Evolutionary conservation across 2,329 filamentous ascomycete genomes (phyloP).

Genomic region (Aspergillus sp.): DNA sequence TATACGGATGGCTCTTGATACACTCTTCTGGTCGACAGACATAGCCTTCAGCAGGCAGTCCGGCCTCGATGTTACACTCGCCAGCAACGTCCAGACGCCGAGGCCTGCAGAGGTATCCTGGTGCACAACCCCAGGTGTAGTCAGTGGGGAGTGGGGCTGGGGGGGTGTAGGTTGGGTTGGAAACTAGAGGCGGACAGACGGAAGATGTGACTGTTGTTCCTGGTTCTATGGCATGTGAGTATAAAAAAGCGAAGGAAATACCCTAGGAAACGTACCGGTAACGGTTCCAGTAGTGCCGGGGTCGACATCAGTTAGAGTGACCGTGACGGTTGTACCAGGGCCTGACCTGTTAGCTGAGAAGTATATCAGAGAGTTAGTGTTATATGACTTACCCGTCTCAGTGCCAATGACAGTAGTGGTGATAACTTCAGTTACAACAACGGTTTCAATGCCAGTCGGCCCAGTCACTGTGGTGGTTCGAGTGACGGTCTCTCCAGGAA

Average conservation of each 20-base stretch:
- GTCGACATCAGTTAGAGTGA: constrained; percentile 1
- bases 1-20: constrained; percentile 30
- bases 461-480: constrained; percentile 14
- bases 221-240: neutral
- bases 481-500: neutral
- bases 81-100: constrained; percentile 24
- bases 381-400: neutral
- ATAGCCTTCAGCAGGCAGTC: constrained; percentile 37
- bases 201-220: constrained; percentile 19
- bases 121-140: constrained; percentile 41
- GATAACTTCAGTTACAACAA: constrained; percentile 16
- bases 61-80: constrained; percentile 39
- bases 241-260: too few species aligned
- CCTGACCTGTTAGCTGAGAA: neutral
- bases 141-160: constrained; percentile 25
- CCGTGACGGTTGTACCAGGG: neutral
- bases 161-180: constrained; percentile 34
- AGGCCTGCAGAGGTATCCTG: constrained; percentile 43
- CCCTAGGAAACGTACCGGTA: neutral
- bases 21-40: constrained; percentile 41
- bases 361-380: neutral
- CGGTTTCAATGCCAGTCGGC: constrained; percentile 9
- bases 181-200: constrained; percentile 29
- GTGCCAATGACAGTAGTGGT: constrained; percentile 14
- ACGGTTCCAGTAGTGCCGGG: neutral